A percentile compares a stretch with the other conserved stretches of the same genome.
These are phyloP conservation scores for Fusarium torulosum DNA, from an alignment of 2,329 filamentous ascomycete genomes.

Conservation along the genomic window DNA sequence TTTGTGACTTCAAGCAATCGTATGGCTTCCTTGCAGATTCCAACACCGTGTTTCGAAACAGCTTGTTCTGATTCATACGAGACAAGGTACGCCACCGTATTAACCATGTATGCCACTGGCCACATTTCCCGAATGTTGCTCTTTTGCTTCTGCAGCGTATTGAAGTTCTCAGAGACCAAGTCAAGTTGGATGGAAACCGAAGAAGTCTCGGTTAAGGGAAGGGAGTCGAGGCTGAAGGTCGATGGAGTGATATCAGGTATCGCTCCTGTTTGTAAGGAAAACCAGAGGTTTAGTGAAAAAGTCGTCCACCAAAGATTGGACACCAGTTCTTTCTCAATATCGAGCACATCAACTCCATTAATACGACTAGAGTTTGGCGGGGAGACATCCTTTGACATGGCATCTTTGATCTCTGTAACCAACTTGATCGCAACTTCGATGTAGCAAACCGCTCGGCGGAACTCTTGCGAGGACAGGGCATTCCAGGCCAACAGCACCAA, in stretches of 20 bases:
- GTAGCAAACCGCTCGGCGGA: constrained; percentile 54
- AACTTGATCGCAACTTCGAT: constrained; percentile 52
- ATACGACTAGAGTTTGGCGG: constrained; percentile 53
- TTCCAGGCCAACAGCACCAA: constrained; percentile 56
- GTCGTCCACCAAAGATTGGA: constrained; percentile 57
- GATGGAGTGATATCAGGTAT: constrained; percentile 45
- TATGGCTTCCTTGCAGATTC: constrained; percentile 49
- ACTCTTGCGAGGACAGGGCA: constrained; percentile 50
- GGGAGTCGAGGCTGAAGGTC: constrained; percentile 46
- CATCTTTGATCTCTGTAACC: constrained; percentile 51
- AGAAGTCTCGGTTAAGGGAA: constrained; percentile 48
- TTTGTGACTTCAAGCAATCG: constrained; percentile 46
- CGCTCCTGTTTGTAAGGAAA: constrained; percentile 53
- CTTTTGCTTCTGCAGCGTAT: constrained; percentile 54
- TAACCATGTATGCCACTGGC: constrained; percentile 52
- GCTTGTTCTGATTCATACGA: constrained; percentile 35
- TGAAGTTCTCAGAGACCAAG: constrained; percentile 54
- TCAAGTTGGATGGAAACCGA: constrained; percentile 53
- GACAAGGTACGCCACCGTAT: constrained; percentile 50
- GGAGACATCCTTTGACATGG: constrained; percentile 46
- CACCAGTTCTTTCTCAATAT: constrained; percentile 56
- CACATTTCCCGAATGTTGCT: constrained; percentile 52
- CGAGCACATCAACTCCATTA: constrained; percentile 57
- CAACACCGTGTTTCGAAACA: constrained; percentile 40
- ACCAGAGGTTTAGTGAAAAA: constrained; percentile 56